A percentile compares a stretch with the other conserved stretches of the same genome.
These are phyloP conservation scores for Podila clonocystis DNA, from an alignment of 192 early-diverging fungal species.

Conservation along the genomic window DNA sequence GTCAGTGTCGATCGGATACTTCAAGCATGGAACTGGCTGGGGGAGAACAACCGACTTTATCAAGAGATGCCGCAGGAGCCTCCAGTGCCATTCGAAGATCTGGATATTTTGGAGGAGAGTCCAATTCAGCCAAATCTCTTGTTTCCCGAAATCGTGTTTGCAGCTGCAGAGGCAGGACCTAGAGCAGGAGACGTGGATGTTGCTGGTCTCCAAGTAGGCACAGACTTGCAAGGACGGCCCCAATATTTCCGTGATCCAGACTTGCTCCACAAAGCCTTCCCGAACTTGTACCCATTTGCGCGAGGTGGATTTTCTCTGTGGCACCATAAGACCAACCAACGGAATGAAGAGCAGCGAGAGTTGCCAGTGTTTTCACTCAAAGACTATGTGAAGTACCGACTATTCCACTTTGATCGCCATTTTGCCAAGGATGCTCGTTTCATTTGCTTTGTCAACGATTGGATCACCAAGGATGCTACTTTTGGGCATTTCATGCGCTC, in stretches of 20 bases:
- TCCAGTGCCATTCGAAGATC: no score
- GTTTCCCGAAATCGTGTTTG: neutral
- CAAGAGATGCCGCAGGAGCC: no score
- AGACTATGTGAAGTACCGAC: slow-evolving; percentile 8
- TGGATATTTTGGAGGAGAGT: no score
- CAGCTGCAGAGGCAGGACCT: neutral
- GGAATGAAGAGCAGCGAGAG: neutral
- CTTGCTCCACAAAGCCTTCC: neutral
- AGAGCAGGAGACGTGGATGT: slow-evolving; percentile 1
- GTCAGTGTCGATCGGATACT: neutral
- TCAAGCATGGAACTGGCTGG: neutral
- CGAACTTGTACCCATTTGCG: slow-evolving; percentile 10
- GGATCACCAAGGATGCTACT: neutral
- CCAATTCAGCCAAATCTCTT: neutral
- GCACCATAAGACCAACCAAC: neutral
- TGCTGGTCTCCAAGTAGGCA: neutral
- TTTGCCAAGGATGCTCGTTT: slow-evolving; percentile 10
- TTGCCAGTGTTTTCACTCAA: neutral
- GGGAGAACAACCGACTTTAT: no score
- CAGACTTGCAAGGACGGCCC: neutral
- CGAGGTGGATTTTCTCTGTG: neutral
- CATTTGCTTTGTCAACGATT: neutral
- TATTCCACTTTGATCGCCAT: slow-evolving; percentile 1
- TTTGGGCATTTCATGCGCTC: neutral
- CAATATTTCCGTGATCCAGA: neutral